Conservation (phyloP, 495 filamentous ascomycete species). For the Chaetomium cochliodes region DNA sequence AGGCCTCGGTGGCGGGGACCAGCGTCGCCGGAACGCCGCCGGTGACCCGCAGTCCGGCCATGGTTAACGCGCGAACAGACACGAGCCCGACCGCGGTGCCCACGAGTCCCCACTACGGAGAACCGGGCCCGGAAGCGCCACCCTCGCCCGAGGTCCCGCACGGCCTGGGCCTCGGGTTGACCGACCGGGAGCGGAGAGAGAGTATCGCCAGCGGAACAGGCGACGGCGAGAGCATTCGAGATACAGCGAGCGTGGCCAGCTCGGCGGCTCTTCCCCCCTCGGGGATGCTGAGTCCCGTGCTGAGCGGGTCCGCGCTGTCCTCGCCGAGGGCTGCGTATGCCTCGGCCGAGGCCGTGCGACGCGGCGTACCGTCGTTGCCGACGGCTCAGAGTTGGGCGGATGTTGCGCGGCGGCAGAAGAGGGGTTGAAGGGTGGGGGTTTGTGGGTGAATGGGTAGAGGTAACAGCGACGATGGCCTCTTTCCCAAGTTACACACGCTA, state of each 20-base stretch:
- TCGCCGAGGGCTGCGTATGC: conserved; percentile 29
- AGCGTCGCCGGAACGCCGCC: conserved; percentile 31
- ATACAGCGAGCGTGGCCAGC: conserved; percentile 26
- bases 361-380: conserved; percentile 29
- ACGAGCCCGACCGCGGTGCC: background rate
- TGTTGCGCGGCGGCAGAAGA: conserved; percentile 25
- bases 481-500: too few species aligned
- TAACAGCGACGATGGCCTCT: background rate
- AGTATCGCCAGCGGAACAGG: conserved; percentile 16
- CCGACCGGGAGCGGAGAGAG: conserved; percentile 20
- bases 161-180: conserved; percentile 24
- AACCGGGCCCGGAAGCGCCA: background rate
- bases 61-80: background rate
- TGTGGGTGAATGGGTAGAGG: background rate
- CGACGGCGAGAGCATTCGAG: conserved; percentile 14
- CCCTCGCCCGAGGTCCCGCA: background rate
- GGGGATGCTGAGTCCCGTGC: conserved; percentile 21
- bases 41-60: conserved; percentile 14
- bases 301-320: conserved; percentile 26
- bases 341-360: conserved; percentile 13
- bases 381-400: conserved; percentile 40
- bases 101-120: background rate
- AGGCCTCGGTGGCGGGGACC: conserved; percentile 27
- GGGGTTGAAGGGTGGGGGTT: background rate
- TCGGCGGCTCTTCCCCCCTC: conserved; percentile 8